phyloP scores from a whole-genome alignment of 768 basidiomycete species.

The Gymnopilus junonius region DNA sequence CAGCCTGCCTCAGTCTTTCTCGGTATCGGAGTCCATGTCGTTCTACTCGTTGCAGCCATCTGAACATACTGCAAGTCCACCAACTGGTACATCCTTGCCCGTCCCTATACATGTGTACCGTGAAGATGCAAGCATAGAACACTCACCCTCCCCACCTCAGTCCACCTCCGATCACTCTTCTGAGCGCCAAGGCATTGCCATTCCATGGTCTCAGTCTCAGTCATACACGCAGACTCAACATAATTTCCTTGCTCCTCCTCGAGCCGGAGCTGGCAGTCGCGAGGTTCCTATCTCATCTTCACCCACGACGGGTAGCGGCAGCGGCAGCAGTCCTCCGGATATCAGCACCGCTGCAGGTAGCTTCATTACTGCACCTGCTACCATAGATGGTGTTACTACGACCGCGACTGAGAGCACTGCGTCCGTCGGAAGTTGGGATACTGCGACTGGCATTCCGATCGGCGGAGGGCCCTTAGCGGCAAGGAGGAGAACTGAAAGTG shows the following conservation, averaged over 20 bases:
- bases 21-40: constrained; percentile 18
- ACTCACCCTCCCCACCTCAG: not conserved
- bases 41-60: constrained; percentile 26
- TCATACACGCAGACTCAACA: constrained; percentile 26
- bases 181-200: constrained; percentile 26
- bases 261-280: constrained; percentile 10
- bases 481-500: constrained; percentile 1
- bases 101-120: constrained; percentile 3
- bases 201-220: constrained; percentile 27
- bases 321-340: constrained; percentile 51
- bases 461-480: not conserved
- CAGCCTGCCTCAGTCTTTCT: constrained; percentile 17
- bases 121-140: not conserved
- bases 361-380: constrained; percentile 69
- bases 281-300: constrained; percentile 11
- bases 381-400: constrained; percentile 51
- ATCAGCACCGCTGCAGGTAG: constrained; percentile 74
- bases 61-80: constrained; percentile 22
- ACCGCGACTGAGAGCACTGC: constrained; percentile 59
- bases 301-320: constrained; percentile 9
- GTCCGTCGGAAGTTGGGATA: constrained; percentile 47
- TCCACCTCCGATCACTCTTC: constrained; percentile 2
- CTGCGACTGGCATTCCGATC: constrained; percentile 10
- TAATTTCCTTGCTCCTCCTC: constrained; percentile 18
- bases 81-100: not conserved